phyloP scores from a whole-genome alignment of 2,329 filamentous ascomycete genomes.

The Colletotrichum horii region DNA sequence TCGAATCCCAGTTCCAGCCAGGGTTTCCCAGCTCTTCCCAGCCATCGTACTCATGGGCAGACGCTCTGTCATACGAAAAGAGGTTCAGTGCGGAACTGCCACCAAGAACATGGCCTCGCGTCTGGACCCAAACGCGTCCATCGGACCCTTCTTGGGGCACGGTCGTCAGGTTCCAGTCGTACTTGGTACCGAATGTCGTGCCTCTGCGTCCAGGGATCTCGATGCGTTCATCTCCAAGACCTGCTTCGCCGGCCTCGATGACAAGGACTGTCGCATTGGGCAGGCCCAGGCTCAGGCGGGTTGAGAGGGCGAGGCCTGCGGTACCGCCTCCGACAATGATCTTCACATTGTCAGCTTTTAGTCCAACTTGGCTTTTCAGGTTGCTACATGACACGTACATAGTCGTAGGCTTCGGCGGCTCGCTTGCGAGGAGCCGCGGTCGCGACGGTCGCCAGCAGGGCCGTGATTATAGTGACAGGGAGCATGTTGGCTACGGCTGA shows the following conservation, averaged over 20 bases:
- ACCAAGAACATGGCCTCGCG: constrained; percentile 49
- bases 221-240: constrained; percentile 25
- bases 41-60: constrained; percentile 33
- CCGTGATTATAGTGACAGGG: neutral
- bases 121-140: constrained; percentile 39
- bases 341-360: neutral
- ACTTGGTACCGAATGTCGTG: constrained; percentile 23
- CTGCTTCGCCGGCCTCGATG: constrained; percentile 32
- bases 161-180: constrained; percentile 45
- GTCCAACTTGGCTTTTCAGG: neutral
- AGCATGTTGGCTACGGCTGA: neutral
- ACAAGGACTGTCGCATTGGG: constrained; percentile 27
- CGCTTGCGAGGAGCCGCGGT: neutral
- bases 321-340: constrained; percentile 22
- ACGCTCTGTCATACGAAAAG: constrained; percentile 36
- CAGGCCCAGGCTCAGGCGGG: constrained; percentile 25
- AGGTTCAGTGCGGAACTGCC: constrained; percentile 51
- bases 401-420: neutral
- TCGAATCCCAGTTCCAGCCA: constrained; percentile 39
- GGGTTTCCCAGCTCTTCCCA: constrained; percentile 37
- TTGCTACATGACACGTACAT: neutral
- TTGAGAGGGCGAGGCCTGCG: constrained; percentile 9
- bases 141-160: constrained; percentile 41
- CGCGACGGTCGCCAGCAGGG: neutral
- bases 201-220: constrained; percentile 30